Conservation (phyloP, 768 basidiomycete species). For the Lactifluus piperatus region DNA sequence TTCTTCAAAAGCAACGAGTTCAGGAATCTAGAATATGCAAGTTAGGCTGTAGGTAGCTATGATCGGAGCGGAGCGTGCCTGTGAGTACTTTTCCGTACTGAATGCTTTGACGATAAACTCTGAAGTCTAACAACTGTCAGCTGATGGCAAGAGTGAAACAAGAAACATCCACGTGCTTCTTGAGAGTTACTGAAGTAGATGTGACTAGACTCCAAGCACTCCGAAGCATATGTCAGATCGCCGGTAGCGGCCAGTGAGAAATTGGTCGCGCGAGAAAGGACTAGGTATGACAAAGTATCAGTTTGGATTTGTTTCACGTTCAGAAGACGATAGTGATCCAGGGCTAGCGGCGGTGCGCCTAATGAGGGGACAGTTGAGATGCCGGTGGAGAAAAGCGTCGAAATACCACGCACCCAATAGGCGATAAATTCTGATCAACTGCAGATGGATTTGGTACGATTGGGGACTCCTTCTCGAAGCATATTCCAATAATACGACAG, state of each 20-base stretch:
- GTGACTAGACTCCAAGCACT: slow-evolving; percentile 72
- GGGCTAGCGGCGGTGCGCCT: slow-evolving; percentile 66
- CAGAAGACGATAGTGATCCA: slow-evolving; percentile 74
- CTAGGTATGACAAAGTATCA: slow-evolving; percentile 81
- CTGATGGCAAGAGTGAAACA: neutral
- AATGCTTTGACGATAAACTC: slow-evolving; percentile 79
- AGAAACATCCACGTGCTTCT: slow-evolving; percentile 39
- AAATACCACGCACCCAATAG: slow-evolving; percentile 47
- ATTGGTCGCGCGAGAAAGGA: slow-evolving; percentile 67
- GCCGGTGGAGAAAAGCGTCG: neutral
- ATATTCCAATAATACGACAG: slow-evolving; percentile 60
- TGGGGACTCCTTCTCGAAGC: slow-evolving; percentile 64
- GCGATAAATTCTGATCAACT: slow-evolving; percentile 76
- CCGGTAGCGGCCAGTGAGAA: slow-evolving; percentile 73
- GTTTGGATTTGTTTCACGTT: slow-evolving; percentile 80
- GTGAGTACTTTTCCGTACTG: slow-evolving; percentile 72
- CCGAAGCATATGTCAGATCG: slow-evolving; percentile 65
- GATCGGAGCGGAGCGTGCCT: slow-evolving; percentile 33
- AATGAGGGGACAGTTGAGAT: slow-evolving; percentile 4
- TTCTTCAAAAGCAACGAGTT: slow-evolving; percentile 77
- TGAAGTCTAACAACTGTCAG: slow-evolving; percentile 42
- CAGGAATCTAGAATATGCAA: slow-evolving; percentile 51
- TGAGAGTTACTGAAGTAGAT: slow-evolving; percentile 74
- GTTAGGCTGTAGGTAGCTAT: neutral
- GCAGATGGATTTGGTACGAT: slow-evolving; percentile 68